Evolutionary conservation across 2,329 filamentous ascomycete species (phyloP), one percentile per base, ranked within the genome.

Genomic region (Colletotrichum lentis): DNA sequence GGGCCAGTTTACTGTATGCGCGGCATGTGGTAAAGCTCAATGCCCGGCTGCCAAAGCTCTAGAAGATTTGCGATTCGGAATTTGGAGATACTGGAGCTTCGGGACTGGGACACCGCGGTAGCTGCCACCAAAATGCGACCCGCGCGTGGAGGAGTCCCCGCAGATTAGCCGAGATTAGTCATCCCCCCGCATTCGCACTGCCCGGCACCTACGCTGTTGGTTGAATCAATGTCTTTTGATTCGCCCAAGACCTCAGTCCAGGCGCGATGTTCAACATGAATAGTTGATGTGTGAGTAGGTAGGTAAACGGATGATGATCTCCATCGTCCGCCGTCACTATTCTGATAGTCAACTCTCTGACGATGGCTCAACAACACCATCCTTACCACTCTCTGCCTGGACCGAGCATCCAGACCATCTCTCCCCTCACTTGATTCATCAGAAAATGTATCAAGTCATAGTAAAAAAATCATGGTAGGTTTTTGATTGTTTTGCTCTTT

Each of bases 41-140:
- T 69, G 62, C 62, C 31, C 62, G 62, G 50, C 44, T 39, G 39
- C 47, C 14, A 57, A 61, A 69, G 66, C 66, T 69, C 62, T 56
- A n/a, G 20, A 46, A 65, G 53, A 66, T 65, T 69, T 66, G 55
- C 66, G 62, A 65, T 39, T 44, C 24, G 27, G 49, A 62, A 54
- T 49, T 55, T 60, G 46, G 56, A 41, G 24, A 65, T 44, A 54
- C 62, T 66, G 44, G 37, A 69, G 66, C 66, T 69, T 56, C 54
- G 27, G 49, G 43, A 49, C 44, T 60, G 55, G 55, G 43, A 65
- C 60, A 60, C 55, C 55, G 56, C 49, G 54, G 65, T 57, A 55
- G 41, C 65, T 67, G 61, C 64, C 52, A 66, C 64, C 61, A 64
- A 44, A 64, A 59, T 64, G 62, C 66, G 66, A 66, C 66, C 66